Conservation (phyloP, 1,139 yeast genomes). For the Nakaseomyces sp. region DNA sequence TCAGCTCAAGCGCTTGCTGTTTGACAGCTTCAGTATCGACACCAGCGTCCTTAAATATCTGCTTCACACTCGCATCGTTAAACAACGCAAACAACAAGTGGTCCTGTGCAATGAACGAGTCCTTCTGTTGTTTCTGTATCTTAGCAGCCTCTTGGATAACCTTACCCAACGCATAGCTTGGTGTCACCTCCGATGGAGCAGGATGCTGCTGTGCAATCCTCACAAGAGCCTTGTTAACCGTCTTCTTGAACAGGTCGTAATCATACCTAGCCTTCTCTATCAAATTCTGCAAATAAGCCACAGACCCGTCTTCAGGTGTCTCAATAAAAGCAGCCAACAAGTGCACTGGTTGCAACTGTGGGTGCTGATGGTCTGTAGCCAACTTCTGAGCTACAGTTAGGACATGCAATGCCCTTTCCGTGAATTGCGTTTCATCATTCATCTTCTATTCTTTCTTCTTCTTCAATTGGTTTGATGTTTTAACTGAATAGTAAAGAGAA, state of each 20-base stretch:
- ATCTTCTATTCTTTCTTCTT: conserved; percentile 15
- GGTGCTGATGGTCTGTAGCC: conserved; percentile 76
- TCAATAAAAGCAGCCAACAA: conserved; percentile 87
- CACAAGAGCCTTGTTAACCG: conserved; percentile 72
- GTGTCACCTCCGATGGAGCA: conserved; percentile 67
- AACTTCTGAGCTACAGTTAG: conserved; percentile 71
- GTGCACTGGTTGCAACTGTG: conserved; percentile 80
- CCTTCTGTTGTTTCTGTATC: conserved; percentile 81
- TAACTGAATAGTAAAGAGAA: background rate
- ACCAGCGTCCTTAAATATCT: conserved; percentile 64
- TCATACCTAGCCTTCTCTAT: conserved; percentile 84
- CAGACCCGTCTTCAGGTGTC: conserved; percentile 56
- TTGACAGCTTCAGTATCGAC: conserved; percentile 65
- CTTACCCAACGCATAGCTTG: conserved; percentile 63
- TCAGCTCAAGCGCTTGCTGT: conserved; percentile 69
- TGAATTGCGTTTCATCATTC: conserved; percentile 64
- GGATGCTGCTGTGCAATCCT: conserved; percentile 83
- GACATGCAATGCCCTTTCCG: conserved; percentile 85
- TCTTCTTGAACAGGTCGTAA: conserved; percentile 69
- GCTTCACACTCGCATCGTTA: conserved; percentile 64
- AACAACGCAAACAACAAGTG: conserved; percentile 79
- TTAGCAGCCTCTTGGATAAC: conserved; percentile 61
- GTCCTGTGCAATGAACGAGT: conserved; percentile 86
- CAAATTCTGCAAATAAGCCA: conserved; percentile 65
- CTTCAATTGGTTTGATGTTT: background rate